Evolutionary conservation across 1,284 basidiomycete genomes (phyloP).

Genomic region (Phellopilus nigrolimitatus): DNA sequence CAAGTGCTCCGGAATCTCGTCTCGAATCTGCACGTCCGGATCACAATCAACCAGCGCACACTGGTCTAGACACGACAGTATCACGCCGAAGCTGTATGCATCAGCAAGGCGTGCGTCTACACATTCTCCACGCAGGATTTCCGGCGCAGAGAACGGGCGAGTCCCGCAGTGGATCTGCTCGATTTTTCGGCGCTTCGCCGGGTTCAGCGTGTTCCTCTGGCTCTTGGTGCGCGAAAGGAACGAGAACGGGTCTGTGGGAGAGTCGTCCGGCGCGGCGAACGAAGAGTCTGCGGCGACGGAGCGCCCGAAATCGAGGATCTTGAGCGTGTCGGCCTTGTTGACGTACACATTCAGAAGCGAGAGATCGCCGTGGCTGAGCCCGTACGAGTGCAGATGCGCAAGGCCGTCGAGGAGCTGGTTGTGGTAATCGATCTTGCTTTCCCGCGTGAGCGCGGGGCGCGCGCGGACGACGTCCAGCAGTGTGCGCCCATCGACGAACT

Average conservation of each 20-base stretch:
- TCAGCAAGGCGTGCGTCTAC: conserved; percentile 72
- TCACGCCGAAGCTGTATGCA: conserved; percentile 80
- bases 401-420: conserved; percentile 77
- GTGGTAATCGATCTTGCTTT: conserved; percentile 68
- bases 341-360: conserved; percentile 76
- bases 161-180: conserved; percentile 81
- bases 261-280: conserved; percentile 57
- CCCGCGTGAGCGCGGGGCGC: conserved; percentile 41
- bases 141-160: conserved; percentile 75
- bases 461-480: conserved; percentile 68
- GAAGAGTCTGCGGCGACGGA: conserved; percentile 65
- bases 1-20: conserved; percentile 56
- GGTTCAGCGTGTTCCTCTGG: conserved; percentile 13
- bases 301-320: conserved; percentile 77
- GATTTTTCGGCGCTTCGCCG: conserved; percentile 36
- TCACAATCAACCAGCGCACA: conserved; percentile 69
- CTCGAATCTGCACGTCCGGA: conserved; percentile 73
- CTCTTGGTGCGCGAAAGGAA: conserved; percentile 24
- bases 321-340: conserved; percentile 61
- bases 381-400: conserved; percentile 69
- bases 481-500: conserved; percentile 73
- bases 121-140: conserved; percentile 74
- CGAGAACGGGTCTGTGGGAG: conserved; percentile 57
- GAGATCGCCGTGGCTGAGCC: conserved; percentile 73
- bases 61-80: conserved; percentile 70